These are phyloP conservation scores for Phascolomyces articulosus DNA, from an alignment of 371 early-diverging fungal genomes.

Conservation along the genomic window DNA sequence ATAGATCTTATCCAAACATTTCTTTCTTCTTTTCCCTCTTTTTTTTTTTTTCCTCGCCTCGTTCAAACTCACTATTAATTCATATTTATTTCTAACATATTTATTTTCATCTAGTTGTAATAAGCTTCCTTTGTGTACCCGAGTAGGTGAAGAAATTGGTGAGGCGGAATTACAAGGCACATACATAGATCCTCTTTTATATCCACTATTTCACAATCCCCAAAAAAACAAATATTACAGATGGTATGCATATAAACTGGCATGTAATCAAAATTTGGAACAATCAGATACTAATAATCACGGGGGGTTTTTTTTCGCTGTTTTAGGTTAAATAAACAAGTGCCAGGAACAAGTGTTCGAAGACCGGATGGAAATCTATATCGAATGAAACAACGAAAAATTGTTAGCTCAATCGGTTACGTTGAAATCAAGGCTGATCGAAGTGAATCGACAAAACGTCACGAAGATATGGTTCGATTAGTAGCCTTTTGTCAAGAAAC, in stretches of 20 bases:
- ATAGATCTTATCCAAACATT: not conserved
- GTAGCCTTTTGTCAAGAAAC: slow-evolving; percentile 22
- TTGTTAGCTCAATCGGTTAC: slow-evolving; percentile 19
- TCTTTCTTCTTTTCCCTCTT: too few species aligned
- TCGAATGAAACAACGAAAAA: slow-evolving; percentile 20
- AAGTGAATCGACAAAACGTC: slow-evolving; percentile 18
- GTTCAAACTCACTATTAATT: not conserved
- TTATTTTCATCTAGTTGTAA: slow-evolving; percentile 5
- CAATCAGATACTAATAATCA: not conserved
- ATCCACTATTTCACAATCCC: slow-evolving; percentile 11
- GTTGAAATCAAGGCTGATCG: slow-evolving; percentile 24
- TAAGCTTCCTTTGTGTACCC: slow-evolving; percentile 3
- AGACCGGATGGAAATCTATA: slow-evolving; percentile 16
- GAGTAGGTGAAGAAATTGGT: slow-evolving; percentile 5
- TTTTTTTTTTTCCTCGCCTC: too few species aligned
- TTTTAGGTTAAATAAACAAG: slow-evolving; percentile 7
- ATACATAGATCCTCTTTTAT: slow-evolving; percentile 4
- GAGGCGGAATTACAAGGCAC: slow-evolving; percentile 7
- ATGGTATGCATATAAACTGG: not conserved
- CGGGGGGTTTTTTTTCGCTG: not conserved
- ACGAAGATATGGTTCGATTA: slow-evolving; percentile 26
- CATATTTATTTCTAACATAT: slow-evolving; percentile 5
- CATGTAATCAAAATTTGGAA: not conserved
- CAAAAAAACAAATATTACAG: not conserved
- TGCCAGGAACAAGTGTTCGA: not conserved